Percentiles rank a stretch among this genome's conserved stretches.
Conservation (phyloP, 2,329 filamentous ascomycete species). For the Ilyonectria destructans region DNA sequence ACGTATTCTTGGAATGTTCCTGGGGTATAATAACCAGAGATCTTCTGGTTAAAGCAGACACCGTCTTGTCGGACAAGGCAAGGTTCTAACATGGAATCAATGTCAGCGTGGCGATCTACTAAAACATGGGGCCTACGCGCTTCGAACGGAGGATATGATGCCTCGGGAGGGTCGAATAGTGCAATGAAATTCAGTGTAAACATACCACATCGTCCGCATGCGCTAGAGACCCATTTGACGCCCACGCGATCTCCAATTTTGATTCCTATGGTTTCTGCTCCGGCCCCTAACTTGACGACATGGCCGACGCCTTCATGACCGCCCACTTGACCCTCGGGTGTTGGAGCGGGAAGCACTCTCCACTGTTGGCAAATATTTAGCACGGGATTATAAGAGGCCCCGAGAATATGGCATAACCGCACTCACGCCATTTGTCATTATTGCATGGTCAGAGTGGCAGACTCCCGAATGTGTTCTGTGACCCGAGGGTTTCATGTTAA, state of each 20-base stretch:
- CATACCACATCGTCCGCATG: slow-evolving; percentile 16
- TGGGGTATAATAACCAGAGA: slow-evolving; percentile 18
- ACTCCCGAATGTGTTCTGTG: no score
- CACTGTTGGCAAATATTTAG: slow-evolving; percentile 5
- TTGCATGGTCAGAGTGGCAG: slow-evolving; percentile 23
- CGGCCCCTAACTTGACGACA: slow-evolving; percentile 8
- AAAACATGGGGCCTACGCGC: no score
- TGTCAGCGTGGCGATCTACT: neutral
- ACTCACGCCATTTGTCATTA: slow-evolving; percentile 14
- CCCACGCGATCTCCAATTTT: slow-evolving; percentile 12
- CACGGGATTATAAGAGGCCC: neutral
- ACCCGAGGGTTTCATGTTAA: neutral
- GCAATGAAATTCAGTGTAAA: neutral
- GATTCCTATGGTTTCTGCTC: neutral
- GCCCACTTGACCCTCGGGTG: slow-evolving; percentile 27
- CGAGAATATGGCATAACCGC: neutral
- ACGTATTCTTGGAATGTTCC: slow-evolving; percentile 28
- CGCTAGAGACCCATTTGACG: slow-evolving; percentile 4
- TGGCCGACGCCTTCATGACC: slow-evolving; percentile 25
- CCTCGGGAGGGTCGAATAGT: no score
- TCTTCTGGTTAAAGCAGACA: slow-evolving; percentile 14
- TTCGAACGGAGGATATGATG: no score
- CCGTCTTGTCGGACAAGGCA: slow-evolving; percentile 16
- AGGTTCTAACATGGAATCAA: neutral
- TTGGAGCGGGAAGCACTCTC: slow-evolving; percentile 11